Conservation (phyloP, 2,329 filamentous ascomycete species). For the Apiospora hydei region DNA sequence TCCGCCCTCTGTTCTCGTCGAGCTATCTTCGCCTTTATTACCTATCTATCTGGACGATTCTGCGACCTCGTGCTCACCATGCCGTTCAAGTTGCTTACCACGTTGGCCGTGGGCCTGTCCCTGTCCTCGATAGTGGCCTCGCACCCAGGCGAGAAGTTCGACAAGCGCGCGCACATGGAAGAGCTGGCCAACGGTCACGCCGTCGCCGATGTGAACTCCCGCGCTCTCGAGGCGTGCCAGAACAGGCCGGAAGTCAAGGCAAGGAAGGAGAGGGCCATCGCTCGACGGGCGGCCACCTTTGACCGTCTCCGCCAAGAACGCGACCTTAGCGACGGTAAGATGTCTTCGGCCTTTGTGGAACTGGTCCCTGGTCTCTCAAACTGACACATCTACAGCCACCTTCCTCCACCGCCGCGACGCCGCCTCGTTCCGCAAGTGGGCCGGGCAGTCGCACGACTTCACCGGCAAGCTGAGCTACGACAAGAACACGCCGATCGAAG, state of each 20-base stretch:
- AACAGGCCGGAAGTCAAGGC: constrained; percentile 47
- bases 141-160: constrained; percentile 40
- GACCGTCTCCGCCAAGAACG: constrained; percentile 47
- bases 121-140: constrained; percentile 34
- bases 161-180: constrained; percentile 37
- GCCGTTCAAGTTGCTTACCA: background rate
- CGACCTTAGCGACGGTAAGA: constrained; percentile 34
- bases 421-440: constrained; percentile 47
- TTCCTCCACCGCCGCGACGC: constrained; percentile 44
- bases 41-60: background rate
- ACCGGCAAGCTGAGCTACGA: constrained; percentile 42
- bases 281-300: constrained; percentile 48
- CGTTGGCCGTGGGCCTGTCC: constrained; percentile 34
- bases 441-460: constrained; percentile 46
- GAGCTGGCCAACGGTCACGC: constrained; percentile 39
- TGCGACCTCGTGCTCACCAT: background rate
- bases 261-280: constrained; percentile 47
- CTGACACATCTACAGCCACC: background rate
- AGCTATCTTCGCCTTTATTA: background rate
- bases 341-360: background rate
- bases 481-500: constrained; percentile 40
- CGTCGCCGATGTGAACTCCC: constrained; percentile 38
- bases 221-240: constrained; percentile 48
- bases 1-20: background rate
- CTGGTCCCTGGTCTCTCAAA: no score